phyloP scores from a whole-genome alignment of 441 rosid genomes.

The Daphne laureola region DNA sequence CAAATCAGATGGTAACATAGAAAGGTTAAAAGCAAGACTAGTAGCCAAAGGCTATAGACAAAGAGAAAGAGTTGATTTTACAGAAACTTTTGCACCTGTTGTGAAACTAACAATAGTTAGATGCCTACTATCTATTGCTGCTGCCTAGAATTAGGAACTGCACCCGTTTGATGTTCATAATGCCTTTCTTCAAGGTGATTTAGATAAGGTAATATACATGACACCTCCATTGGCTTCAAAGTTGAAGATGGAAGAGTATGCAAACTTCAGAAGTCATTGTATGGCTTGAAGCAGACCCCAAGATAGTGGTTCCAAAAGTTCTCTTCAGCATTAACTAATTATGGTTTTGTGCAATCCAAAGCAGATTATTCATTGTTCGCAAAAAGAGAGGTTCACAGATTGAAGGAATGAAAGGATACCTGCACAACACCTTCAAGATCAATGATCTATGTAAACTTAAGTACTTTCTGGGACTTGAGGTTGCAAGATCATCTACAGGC shows the following conservation, averaged over 20 bases:
- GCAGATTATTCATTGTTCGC: background rate
- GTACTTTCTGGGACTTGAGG: background rate
- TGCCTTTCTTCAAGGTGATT: background rate
- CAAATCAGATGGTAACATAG: background rate
- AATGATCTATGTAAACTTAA: too few species aligned
- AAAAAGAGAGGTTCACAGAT: background rate
- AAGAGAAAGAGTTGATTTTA: background rate
- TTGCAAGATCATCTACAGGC: background rate
- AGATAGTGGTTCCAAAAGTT: background rate
- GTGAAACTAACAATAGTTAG: background rate
- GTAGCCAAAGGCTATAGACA: slow-evolving; percentile 10
- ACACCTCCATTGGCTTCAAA: background rate
- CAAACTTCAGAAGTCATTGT: background rate
- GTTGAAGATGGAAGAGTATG: background rate
- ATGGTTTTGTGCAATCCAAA: background rate
- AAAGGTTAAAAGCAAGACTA: background rate
- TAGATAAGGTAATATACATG: background rate
- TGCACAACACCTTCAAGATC: background rate
- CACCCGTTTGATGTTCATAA: background rate
- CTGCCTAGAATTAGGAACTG: background rate
- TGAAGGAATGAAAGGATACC: background rate
- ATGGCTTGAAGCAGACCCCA: background rate
- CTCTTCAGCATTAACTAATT: background rate
- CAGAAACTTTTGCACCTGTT: slow-evolving; percentile 1
- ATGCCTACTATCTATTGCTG: background rate